Base-by-base conservation (phyloP, 108 stramenopile genomes). In the Aurantiochytrium sp. region DNA sequence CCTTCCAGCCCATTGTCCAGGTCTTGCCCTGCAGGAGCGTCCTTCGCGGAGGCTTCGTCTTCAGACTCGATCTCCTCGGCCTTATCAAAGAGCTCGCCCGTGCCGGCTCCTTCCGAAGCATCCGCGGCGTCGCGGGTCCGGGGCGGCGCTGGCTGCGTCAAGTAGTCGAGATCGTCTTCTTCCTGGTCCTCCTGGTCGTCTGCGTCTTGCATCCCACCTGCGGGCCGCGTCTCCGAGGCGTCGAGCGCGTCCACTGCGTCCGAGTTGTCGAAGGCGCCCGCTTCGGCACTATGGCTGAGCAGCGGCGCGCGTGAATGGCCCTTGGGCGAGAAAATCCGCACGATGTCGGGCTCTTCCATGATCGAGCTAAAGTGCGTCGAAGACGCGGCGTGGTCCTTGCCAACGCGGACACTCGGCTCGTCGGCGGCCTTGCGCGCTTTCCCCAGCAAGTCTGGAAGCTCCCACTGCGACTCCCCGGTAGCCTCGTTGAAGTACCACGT, bases 401-500 rank as follows among this genome's bases (percentile, higher is more conserved):
- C 50, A 52, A 86, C 55, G 8, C 73, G 90, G 52, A 90, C 55
- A 19, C 48, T 87, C 8, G n/a, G 86, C 52, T 89, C 68, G 21
- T 92, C 90, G 1, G 42, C 37, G 4, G 85, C 48, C 1, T 68
- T 32, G 5, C 88, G 54, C 32, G 53, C 48, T 22, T 89, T 89
- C 17, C 53, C n/a, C 19, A 93, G 68, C 24, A 65, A 69, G 10
- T 17, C 89, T 2, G 93, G 93, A 27, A 85, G 54, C 21, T 92
- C 91, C 93, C 93, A 93, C 42, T 90, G 92, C 8, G 85, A 86
- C 37, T 86, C 55, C 22, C 89, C 91, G 15, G 88, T 90, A 4
- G 89, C 39, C 2, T 69, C 87, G 55, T 93, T 93, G 89, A 91
- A 93, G 88, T 93, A 93, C 93, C 93, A 93, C 30, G 89, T 55